Base-by-base conservation (phyloP, 1,139 yeast genomes). In the Magnusiomyces suaveolens region DNA sequence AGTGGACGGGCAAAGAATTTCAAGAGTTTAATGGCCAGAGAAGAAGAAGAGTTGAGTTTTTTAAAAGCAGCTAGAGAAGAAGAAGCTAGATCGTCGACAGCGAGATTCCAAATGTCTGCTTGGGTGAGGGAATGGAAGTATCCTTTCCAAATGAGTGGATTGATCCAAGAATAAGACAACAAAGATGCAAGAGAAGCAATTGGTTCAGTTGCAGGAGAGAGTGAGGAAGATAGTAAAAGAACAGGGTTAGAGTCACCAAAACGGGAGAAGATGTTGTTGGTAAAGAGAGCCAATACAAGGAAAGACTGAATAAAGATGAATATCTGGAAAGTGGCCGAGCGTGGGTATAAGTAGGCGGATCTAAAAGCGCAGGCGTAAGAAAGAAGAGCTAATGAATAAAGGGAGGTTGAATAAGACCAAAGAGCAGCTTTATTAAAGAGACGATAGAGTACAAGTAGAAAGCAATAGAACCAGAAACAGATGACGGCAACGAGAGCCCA, bases 31-130 rank as follows among this genome's bases (percentile, higher is more conserved):
- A n/a, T n/a, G n/a, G n/a, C n/a, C n/a, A n/a, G n/a, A n/a, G n/a
- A 59, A 87, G 68, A 64, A 80, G 80, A 59, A 71, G 64, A 2
- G 94, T 75, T 66, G 87, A 83, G 53, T 53, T 55, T 18, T 51
- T 75, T 63, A 53, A 72, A 60, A 51, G 72, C 53, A 56, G 84
- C 66, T 53, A 75, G 60, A 0, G 72, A 23, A 10, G 61, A 51
- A 32, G 64, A 53, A 6, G 60, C 60, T 67, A 88, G 88, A 69
- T 90, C 97, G 60, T 86, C 89, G 61, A 79, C 79, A 60, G 80
- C 74, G 58, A 92, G 75, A 48, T 95, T 95, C 96, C 97, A 88
- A 54, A 92, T 82, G 62, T 89, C 95, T 2, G 73, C 72, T 63
- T 75, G 70, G 47, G 75, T 72, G 61, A 92, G 72, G 1, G 84